Evolutionary conservation across 352 stramenopile species (phyloP).

Genomic region (Phytophthora sp.): DNA sequence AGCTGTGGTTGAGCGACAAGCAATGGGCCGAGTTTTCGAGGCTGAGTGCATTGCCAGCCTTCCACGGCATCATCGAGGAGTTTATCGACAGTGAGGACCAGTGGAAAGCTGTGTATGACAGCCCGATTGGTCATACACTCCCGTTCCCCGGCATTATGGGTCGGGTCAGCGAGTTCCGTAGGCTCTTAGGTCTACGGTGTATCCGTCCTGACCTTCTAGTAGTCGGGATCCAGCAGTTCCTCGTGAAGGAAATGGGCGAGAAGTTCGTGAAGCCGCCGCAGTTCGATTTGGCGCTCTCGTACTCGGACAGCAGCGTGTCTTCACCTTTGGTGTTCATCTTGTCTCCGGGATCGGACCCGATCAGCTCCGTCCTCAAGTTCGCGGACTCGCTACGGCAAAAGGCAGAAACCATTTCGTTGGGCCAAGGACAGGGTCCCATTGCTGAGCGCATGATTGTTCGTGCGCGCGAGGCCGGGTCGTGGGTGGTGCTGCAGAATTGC

Average conservation of each 20-base stretch:
- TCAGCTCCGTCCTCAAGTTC: slow-evolving; percentile 91
- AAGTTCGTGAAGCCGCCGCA: slow-evolving; percentile 91
- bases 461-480: slow-evolving; percentile 80
- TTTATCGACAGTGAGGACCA: slow-evolving; percentile 77
- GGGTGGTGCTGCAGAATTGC: slow-evolving; percentile 94
- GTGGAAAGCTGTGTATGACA: slow-evolving; percentile 93
- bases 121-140: slow-evolving; percentile 75
- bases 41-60: slow-evolving; percentile 79
- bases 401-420: slow-evolving; percentile 91
- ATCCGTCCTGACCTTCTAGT: slow-evolving; percentile 88
- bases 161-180: slow-evolving; percentile 68
- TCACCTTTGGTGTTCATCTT: slow-evolving; percentile 94
- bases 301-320: slow-evolving; percentile 84
- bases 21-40: slow-evolving; percentile 94
- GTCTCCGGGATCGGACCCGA: slow-evolving; percentile 91
- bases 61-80: slow-evolving; percentile 79
- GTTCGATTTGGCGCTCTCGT: slow-evolving; percentile 91
- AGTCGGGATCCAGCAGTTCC: slow-evolving; percentile 91
- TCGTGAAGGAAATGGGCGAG: slow-evolving; percentile 90
- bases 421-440: slow-evolving; percentile 92
- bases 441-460: slow-evolving; percentile 90
- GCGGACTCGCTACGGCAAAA: slow-evolving; percentile 76
- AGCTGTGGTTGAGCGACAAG: slow-evolving; percentile 92
- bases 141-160: slow-evolving; percentile 75
- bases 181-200: slow-evolving; percentile 79